These are phyloP conservation scores for Colletotrichum costaricense DNA, from an alignment of 2,329 filamentous ascomycete species.

Conservation along the genomic window DNA sequence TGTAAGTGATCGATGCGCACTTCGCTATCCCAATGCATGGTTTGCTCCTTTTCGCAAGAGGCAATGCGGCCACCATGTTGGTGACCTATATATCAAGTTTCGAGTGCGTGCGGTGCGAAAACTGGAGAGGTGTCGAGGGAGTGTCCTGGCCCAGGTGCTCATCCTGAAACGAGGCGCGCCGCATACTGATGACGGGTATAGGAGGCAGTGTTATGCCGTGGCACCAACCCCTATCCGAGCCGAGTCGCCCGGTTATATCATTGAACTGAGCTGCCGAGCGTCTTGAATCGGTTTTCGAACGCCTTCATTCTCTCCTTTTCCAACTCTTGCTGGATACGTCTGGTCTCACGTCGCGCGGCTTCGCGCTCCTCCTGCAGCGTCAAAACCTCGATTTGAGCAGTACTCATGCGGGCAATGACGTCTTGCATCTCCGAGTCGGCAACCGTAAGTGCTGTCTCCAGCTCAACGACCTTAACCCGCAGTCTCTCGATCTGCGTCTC, in stretches of 20 bases:
- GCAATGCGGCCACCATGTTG: conserved; percentile 4
- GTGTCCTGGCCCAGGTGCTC: conserved; percentile 20
- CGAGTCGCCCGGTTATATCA: conserved; percentile 1
- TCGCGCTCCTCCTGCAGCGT: conserved; percentile 82
- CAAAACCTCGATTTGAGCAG: conserved; percentile 84
- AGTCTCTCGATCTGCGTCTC: conserved; percentile 80
- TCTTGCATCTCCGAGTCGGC: conserved; percentile 83
- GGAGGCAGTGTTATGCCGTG: conserved; percentile 21
- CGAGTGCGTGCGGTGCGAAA: background rate
- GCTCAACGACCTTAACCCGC: conserved; percentile 81
- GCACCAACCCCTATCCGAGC: conserved; percentile 27
- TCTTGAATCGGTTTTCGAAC: conserved; percentile 51
- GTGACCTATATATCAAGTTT: background rate
- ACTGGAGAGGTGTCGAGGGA: conserved; percentile 10
- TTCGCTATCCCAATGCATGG: conserved; percentile 25
- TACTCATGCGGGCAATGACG: conserved; percentile 83
- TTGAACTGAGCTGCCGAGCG: conserved; percentile 42
- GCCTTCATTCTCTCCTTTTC: conserved; percentile 71
- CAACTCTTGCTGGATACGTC: conserved; percentile 74
- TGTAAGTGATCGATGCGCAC: background rate
- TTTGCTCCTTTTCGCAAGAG: conserved; percentile 3
- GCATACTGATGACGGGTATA: conserved; percentile 29
- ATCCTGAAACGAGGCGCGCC: conserved; percentile 31
- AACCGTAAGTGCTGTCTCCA: conserved; percentile 76
- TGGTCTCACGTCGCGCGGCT: conserved; percentile 78